Evolutionary conservation across 371 early-diverging fungal genomes (phyloP).

Genomic region (Mortierella sp.): DNA sequence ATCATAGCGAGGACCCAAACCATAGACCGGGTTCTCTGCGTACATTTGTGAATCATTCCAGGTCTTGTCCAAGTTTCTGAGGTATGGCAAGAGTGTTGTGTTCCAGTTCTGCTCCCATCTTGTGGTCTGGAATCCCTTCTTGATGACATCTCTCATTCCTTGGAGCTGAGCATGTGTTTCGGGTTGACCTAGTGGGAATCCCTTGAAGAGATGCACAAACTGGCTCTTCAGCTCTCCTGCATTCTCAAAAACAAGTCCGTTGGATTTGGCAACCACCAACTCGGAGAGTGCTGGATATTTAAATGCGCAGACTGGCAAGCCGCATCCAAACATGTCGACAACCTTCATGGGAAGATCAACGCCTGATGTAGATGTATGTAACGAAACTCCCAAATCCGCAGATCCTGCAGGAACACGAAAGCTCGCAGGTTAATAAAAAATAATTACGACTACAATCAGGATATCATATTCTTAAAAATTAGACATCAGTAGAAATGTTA

Average conservation of each 20-base stretch:
- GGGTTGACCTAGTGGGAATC: constrained; percentile 37
- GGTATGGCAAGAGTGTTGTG: constrained; percentile 28
- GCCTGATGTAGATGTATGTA: constrained; percentile 94
- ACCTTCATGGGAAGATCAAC: constrained; percentile 98
- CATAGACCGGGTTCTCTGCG: constrained; percentile 45
- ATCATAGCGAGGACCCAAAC: constrained; percentile 24
- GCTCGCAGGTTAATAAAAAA: not conserved
- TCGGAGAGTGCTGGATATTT: constrained; percentile 68
- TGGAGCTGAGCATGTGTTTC: constrained; percentile 32
- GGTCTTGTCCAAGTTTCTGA: constrained; percentile 55
- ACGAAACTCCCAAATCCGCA: constrained; percentile 92
- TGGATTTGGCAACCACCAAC: constrained; percentile 78
- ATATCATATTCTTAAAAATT: not conserved
- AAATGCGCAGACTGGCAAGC: constrained; percentile 90
- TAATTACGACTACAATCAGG: not conserved
- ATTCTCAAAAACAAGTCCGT: constrained; percentile 84
- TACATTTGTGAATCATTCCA: constrained; percentile 54
- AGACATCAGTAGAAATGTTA: not conserved
- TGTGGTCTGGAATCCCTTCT: constrained; percentile 34
- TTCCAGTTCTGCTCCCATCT: constrained; percentile 56
- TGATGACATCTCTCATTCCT: constrained; percentile 36
- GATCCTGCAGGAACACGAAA: constrained; percentile 60
- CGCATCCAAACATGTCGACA: constrained; percentile 98
- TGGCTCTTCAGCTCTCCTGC: constrained; percentile 76
- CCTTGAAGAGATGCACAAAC: constrained; percentile 45